These are phyloP conservation scores for Waitea zeae DNA, from an alignment of 1,284 basidiomycete genomes.

Conservation along the genomic window DNA sequence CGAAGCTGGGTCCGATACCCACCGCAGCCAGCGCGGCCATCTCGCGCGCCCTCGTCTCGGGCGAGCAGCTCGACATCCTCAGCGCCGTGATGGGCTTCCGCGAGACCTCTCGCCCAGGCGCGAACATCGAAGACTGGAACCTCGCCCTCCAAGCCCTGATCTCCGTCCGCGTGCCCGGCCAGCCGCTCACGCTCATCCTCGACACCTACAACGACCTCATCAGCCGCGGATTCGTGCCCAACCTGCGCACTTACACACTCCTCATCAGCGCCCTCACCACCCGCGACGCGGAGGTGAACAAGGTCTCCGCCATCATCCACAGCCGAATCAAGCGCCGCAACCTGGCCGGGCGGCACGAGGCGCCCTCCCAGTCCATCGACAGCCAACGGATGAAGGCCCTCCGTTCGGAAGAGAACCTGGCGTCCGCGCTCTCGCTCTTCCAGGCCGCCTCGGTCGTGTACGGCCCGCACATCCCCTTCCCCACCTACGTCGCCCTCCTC, in stretches of 20 bases:
- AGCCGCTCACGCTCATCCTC: conserved; percentile 42
- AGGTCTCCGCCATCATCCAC: conserved; percentile 26
- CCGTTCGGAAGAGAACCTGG: conserved; percentile 51
- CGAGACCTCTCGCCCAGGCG: conserved; percentile 4
- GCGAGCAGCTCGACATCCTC: conserved; percentile 2
- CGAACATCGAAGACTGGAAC: conserved; percentile 40
- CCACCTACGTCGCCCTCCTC: conserved; percentile 42
- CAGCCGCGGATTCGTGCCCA: conserved; percentile 46
- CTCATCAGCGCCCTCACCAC: conserved; percentile 55
- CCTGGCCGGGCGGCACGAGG: conserved; percentile 10
- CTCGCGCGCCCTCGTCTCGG: background rate
- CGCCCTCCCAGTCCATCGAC: conserved; percentile 12
- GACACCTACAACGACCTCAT: conserved; percentile 69
- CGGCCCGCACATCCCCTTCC: conserved; percentile 17
- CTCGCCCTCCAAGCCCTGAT: conserved; percentile 39
- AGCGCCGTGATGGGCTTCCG: conserved; percentile 9
- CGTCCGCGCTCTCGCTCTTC: conserved; percentile 57
- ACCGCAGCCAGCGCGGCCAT: background rate
- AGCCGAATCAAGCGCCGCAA: conserved; percentile 21
- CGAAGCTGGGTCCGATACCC: background rate
- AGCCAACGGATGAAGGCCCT: conserved; percentile 22
- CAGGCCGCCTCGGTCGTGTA: conserved; percentile 27
- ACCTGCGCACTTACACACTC: conserved; percentile 46
- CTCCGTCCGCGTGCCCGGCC: conserved; percentile 27
- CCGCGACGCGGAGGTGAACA: conserved; percentile 56